phyloP scores from a whole-genome alignment of 257 asterid species.

The Gentiana straminea region DNA sequence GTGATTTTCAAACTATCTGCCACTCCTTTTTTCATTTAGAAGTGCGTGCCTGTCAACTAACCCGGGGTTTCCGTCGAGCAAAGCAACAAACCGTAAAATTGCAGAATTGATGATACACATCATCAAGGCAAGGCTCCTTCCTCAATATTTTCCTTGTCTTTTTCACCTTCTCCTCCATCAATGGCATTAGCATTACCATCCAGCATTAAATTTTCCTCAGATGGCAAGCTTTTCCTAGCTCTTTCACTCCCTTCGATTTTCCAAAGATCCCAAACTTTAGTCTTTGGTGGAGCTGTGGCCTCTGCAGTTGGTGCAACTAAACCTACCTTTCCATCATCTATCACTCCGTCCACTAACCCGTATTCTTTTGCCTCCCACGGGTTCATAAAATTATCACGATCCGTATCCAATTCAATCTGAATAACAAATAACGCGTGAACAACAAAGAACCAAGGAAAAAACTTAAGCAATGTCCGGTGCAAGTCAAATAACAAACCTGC shows the following conservation, averaged over 20 bases:
- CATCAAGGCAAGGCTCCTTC: constrained; percentile 36
- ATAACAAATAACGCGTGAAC: constrained; percentile 6
- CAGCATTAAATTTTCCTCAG: constrained; percentile 45
- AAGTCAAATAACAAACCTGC: constrained; percentile 33
- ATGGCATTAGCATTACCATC: constrained; percentile 25
- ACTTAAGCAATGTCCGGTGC: neutral
- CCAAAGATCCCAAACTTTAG: constrained; percentile 61
- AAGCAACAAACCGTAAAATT: neutral
- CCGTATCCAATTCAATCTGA: constrained; percentile 71
- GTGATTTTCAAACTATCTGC: neutral
- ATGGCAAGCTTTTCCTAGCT: constrained; percentile 57
- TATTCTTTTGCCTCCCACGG: constrained; percentile 96
- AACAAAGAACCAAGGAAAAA: neutral
- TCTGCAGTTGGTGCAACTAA: constrained; percentile 77
- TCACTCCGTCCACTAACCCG: constrained; percentile 77
- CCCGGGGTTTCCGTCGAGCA: constrained; percentile 7
- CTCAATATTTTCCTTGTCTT: constrained; percentile 33
- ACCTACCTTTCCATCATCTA: constrained; percentile 94
- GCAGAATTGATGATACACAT: constrained; percentile 5
- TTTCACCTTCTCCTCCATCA: constrained; percentile 22
- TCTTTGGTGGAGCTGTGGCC: constrained; percentile 57
- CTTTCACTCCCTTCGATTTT: constrained; percentile 49
- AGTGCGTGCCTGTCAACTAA: neutral
- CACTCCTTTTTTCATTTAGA: constrained; percentile 1
- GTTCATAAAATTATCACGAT: constrained; percentile 75